Conservation (phyloP, 352 stramenopile genomes). For the Phytophthora litchii region DNA sequence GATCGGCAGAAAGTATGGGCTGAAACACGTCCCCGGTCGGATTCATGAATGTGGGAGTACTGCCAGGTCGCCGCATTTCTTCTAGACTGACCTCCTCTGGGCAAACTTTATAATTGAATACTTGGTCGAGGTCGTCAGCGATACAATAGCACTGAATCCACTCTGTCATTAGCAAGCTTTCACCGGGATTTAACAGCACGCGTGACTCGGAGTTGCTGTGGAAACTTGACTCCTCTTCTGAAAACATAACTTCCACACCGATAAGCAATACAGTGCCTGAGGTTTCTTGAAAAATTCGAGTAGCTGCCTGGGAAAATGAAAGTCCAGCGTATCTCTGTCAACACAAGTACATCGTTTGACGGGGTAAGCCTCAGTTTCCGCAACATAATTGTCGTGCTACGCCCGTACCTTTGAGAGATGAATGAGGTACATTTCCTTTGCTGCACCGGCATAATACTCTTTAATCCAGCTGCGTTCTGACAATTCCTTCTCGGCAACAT, state of each 20-base stretch:
- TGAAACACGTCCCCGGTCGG: slow-evolving; percentile 63
- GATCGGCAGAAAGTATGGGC: slow-evolving; percentile 35
- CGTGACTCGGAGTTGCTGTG: slow-evolving; percentile 50
- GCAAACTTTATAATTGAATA: slow-evolving; percentile 67
- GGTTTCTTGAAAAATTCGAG: slow-evolving; percentile 70
- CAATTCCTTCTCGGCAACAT: slow-evolving; percentile 22
- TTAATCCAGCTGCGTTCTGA: slow-evolving; percentile 53
- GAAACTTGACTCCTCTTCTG: slow-evolving; percentile 37
- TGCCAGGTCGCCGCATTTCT: slow-evolving; percentile 38
- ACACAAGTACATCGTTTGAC: not conserved
- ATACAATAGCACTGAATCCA: slow-evolving; percentile 89
- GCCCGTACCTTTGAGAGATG: slow-evolving; percentile 65
- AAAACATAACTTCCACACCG: slow-evolving; percentile 78
- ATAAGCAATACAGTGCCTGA: slow-evolving; percentile 76
- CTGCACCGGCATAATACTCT: slow-evolving; percentile 80
- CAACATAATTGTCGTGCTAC: not conserved
- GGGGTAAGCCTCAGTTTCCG: not conserved
- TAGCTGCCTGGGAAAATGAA: slow-evolving; percentile 68
- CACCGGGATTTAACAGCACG: slow-evolving; percentile 77
- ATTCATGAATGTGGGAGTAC: slow-evolving; percentile 47
- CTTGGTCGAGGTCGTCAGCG: slow-evolving; percentile 75
- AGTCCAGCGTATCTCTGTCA: slow-evolving; percentile 68
- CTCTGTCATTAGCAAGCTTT: slow-evolving; percentile 75
- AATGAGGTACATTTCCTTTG: slow-evolving; percentile 88
- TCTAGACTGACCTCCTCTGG: slow-evolving; percentile 49